These are phyloP conservation scores for Citrus medica DNA, from an alignment of 345 rosid genomes.

Conservation along the genomic window DNA sequence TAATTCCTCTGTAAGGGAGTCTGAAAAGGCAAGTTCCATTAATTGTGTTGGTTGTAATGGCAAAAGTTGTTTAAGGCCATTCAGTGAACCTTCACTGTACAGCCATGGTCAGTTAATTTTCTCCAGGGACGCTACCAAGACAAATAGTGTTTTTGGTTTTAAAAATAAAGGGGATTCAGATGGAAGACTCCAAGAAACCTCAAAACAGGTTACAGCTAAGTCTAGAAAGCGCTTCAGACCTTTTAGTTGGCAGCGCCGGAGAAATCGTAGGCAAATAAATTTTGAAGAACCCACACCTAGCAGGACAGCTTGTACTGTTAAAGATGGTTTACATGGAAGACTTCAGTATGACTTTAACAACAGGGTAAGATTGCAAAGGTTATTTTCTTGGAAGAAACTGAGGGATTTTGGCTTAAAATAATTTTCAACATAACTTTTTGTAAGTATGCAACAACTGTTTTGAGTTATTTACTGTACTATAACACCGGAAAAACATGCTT, in stretches of 20 bases:
- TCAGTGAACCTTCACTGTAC: background rate
- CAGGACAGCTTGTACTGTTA: background rate
- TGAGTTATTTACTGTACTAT: background rate
- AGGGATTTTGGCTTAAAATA: background rate
- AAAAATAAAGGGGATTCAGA: background rate
- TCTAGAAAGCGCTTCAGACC: constrained; percentile 29
- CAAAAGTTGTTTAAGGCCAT: background rate
- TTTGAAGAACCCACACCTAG: constrained; percentile 13
- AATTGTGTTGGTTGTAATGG: constrained; percentile 2
- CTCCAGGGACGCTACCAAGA: background rate
- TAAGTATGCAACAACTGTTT: background rate
- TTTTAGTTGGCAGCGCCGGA: constrained; percentile 37
- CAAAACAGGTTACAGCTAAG: constrained; percentile 4
- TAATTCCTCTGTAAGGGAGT: constrained; percentile 5
- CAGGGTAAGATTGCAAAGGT: constrained; percentile 26
- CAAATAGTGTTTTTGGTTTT: constrained; percentile 3
- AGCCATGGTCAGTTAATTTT: background rate
- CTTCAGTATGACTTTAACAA: constrained; percentile 1
- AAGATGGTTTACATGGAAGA: background rate
- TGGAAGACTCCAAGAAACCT: constrained; percentile 11
- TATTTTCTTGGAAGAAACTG: background rate
- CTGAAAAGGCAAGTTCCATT: background rate
- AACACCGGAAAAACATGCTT: background rate
- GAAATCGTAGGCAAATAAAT: constrained; percentile 17
- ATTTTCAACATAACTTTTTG: background rate